Conservation (phyloP, 768 basidiomycete species). For the Amylocystis lapponica region DNA sequence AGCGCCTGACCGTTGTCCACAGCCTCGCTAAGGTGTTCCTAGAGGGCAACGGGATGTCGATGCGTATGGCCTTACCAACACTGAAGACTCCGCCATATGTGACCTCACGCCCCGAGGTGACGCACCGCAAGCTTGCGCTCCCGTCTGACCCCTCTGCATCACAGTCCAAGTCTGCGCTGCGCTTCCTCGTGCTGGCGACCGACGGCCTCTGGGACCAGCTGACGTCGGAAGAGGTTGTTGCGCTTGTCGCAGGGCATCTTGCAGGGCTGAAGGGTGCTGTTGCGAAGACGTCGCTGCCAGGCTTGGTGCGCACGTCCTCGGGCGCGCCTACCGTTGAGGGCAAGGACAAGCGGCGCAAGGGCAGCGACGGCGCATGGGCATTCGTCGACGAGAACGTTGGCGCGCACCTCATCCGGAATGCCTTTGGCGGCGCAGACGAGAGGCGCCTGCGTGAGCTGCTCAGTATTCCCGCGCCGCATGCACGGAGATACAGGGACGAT, state of each 20-base stretch:
- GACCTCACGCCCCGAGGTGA: conserved; percentile 76
- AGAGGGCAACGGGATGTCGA: conserved; percentile 49
- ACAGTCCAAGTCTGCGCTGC: conserved; percentile 36
- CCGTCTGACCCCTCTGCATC: conserved; percentile 21
- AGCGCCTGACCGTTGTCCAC: background rate
- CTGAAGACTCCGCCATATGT: conserved; percentile 94
- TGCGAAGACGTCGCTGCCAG: conserved; percentile 50
- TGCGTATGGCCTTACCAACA: conserved; percentile 53
- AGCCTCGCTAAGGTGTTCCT: conserved; percentile 65
- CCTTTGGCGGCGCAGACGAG: conserved; percentile 81
- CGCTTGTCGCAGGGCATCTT: conserved; percentile 79
- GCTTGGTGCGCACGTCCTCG: conserved; percentile 47
- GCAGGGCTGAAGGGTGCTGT: conserved; percentile 62
- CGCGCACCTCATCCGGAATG: conserved; percentile 84
- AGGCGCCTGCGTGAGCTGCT: conserved; percentile 49
- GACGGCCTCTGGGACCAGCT: conserved; percentile 58
- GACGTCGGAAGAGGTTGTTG: conserved; percentile 77
- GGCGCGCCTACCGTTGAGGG: conserved; percentile 59
- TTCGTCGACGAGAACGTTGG: conserved; percentile 77
- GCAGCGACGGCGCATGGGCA: conserved; percentile 53
- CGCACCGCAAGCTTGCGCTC: conserved; percentile 61
- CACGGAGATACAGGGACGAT: conserved; percentile 78
- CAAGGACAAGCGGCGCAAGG: conserved; percentile 40
- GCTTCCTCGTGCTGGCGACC: conserved; percentile 87
- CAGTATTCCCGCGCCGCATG: conserved; percentile 79